Base-by-base conservation (phyloP, 257 asterid species). In the Nemophila menziesii region DNA sequence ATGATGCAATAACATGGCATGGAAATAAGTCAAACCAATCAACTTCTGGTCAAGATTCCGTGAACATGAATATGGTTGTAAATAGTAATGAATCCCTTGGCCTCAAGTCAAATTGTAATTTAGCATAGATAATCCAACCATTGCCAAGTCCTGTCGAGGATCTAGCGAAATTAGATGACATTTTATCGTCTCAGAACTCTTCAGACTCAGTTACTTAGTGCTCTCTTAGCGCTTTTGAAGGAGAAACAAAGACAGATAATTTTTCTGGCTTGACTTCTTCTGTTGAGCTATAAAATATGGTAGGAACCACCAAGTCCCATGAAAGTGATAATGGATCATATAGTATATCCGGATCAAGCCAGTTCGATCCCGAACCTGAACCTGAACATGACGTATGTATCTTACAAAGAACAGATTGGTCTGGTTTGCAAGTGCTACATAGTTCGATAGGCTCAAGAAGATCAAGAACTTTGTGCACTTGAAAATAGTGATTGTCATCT, bases 151-250 rank as follows among this genome's bases (percentile, higher is more conserved):
- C 26, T 33, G 47, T 16, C 15, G 78, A 48, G 38, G 79, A 71
- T 58, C 79, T 59, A 58, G 65, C 44, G 60, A 87, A 75, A 52
- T 48, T 56, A 48, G 79, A 74, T 51, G 82, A 77, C 19, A 52
- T 80, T 20, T 58, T 77, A 54, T 84, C 80, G 44, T 82, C 92
- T 57, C 86, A 79, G 49, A 73, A 65, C 61, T 78, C 94, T 23
- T 43, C 63, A 33, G 71, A 70, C 59, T 72, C n/a, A 46, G 34
- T 53, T 54, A 65, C 63, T 52, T 85, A 60, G 41, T 59, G 72
- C 72, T 60, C 60, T 14, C 64, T 29, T 38, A 62, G 68, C 62
- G 68, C 78, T 62, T 60, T 72, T 15, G 80, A 66, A 70, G 69
- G 65, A 60, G 80, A 68, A 64, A 65, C 62, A 15, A n/a, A 41